Evolutionary conservation across 177 flowering plant genomes (phyloP), one percentile per base, ranked within the genome.

Genomic region (Vitis hybrid): DNA sequence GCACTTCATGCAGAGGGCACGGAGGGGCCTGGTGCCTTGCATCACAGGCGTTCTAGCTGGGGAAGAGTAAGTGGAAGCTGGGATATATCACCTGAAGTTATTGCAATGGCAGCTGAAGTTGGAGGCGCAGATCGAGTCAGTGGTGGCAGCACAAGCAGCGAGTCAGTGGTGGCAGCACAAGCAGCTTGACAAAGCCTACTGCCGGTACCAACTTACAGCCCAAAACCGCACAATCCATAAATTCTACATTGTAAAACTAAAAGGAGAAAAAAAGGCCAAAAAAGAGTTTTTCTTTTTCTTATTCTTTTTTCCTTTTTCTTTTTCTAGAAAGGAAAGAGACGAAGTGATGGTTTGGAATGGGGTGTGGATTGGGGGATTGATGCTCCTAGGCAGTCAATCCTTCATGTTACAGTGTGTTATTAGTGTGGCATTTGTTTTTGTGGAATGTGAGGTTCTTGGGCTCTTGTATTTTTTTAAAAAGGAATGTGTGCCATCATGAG

Each of bases 1-100:
- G 68, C 71, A 15, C 68, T 79, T 16, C 82, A 85, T 1, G 72
- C 77, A 16, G 93, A 84, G 63, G 82, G 71, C 50, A 51, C 66
- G 1, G 86, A 81, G 71, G 86, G 77, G 10, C 86, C 79, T 22
- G 80, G 59, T 13, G 49, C 58, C 45, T 64, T 48, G 15, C 71
- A 78, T 57, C 68, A 75, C 6, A 75, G 77, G 72, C 71, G 64
- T 6, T 76, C 79, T 10, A 78, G 84, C 51, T 73, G 77, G 79
- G 74, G 78, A 66, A 73, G 73, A 59, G 73, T 19, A 39, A 72
- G 78, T 58, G 80, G 80, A 50, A 70, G 67, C 54, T 74, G 75
- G 76, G 75, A 74, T 19, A 34, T 69, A 57, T 68, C 80, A 19
- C 68, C 79, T 22, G 82, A 79, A 31, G 51, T 69, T 63, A 50